Percentiles rank a stretch among this genome's conserved stretches.
Evolutionary conservation across 805 yeast genomes (phyloP).

Genomic region (Debaryomyces castellii): DNA sequence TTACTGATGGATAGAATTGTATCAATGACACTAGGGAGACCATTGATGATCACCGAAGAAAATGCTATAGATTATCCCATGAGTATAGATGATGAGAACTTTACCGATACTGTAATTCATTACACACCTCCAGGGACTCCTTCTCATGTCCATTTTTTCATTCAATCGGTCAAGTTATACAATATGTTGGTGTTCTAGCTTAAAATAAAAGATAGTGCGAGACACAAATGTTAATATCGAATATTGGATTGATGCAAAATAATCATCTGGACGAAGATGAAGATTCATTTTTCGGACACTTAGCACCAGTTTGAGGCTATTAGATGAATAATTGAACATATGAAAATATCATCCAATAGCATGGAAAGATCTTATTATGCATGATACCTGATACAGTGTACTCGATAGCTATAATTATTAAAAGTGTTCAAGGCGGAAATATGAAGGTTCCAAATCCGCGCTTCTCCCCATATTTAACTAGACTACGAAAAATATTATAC

Average conservation of each 20-base stretch:
- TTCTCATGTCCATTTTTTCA: slow-evolving; percentile 14
- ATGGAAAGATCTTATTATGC: neutral
- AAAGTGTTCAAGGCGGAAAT: neutral
- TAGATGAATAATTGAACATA: no score
- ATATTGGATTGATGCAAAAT: no score
- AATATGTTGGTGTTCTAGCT: slow-evolving; percentile 18
- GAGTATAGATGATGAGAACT: slow-evolving; percentile 16
- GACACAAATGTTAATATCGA: no score
- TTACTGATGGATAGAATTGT: slow-evolving; percentile 21
- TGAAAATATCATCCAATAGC: no score
- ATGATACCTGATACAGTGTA: neutral
- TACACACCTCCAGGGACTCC: slow-evolving; percentile 9
- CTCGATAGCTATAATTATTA: neutral
- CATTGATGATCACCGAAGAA: slow-evolving; percentile 17
- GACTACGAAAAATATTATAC: neutral
- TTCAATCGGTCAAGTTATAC: slow-evolving; percentile 14
- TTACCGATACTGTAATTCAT: slow-evolving; percentile 10
- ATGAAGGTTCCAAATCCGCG: neutral
- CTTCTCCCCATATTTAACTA: neutral
- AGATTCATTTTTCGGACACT: no score
- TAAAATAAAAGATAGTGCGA: no score
- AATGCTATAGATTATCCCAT: slow-evolving; percentile 13
- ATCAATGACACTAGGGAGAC: slow-evolving; percentile 23
- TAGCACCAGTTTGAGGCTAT: no score
- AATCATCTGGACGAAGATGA: no score